Percentiles rank a stretch among this genome's conserved stretches.
These are phyloP conservation scores for Tolypocladium tundrense DNA, from an alignment of 2,329 filamentous ascomycete genomes.

Conservation along the genomic window DNA sequence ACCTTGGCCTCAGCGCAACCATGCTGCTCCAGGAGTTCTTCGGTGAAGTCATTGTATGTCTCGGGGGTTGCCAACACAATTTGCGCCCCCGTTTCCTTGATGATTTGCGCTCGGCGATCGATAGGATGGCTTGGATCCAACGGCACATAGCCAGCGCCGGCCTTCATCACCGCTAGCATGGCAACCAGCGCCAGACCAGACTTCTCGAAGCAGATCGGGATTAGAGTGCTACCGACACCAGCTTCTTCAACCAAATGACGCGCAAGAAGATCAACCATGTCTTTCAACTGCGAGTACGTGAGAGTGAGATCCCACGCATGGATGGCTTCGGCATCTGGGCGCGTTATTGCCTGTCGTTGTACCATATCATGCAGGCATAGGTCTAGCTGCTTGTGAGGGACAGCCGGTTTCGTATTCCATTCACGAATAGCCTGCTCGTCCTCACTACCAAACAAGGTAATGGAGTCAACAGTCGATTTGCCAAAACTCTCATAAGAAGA, in stretches of 20 bases:
- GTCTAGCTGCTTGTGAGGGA: not conserved
- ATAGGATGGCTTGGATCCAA: constrained; percentile 1
- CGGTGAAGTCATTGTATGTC: not conserved
- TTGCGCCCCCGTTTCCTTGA: not conserved
- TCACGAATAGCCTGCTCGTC: not conserved
- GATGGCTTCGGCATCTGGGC: not conserved
- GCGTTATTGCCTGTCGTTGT: not conserved
- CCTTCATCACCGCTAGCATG: constrained; percentile 5
- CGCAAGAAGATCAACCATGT: not conserved
- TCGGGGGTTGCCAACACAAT: not conserved
- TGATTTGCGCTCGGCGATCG: not conserved
- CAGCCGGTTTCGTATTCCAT: not conserved
- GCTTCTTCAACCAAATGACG: not conserved
- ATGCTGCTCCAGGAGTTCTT: not conserved
- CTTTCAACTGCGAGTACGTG: not conserved
- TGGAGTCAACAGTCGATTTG: not conserved
- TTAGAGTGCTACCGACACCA: not conserved
- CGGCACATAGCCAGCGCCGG: constrained; percentile 7
- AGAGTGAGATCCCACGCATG: not conserved
- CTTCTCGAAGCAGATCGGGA: constrained; percentile 7
- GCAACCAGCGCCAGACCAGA: constrained; percentile 2
- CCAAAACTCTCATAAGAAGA: not conserved
- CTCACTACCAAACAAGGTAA: not conserved
- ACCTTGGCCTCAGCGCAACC: not conserved
- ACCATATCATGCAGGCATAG: not conserved